Percentiles rank a stretch among this genome's conserved stretches.
These are phyloP conservation scores for Apiotrichum gamsii DNA, from an alignment of 1,284 basidiomycete genomes.

Conservation along the genomic window DNA sequence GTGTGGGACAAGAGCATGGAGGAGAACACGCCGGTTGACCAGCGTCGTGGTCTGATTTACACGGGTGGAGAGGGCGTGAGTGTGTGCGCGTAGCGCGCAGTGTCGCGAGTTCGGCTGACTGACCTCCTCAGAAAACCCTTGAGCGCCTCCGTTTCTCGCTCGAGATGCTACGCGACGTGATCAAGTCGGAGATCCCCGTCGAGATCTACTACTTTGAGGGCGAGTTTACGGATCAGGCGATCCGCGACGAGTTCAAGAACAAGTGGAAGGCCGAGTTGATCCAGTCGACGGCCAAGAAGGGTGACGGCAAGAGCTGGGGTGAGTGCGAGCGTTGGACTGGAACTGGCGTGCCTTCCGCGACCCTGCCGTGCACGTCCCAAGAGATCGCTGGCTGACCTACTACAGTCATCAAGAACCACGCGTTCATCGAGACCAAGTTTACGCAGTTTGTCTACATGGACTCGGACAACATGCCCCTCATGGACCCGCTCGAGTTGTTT, in stretches of 20 bases:
- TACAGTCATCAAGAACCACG: conserved; percentile 42
- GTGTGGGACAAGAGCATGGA: conserved; percentile 41
- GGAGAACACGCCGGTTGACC: conserved; percentile 21
- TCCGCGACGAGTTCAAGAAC: conserved; percentile 30
- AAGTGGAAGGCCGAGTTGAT: conserved; percentile 30
- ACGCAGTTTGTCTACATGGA: conserved; percentile 46
- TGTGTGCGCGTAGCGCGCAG: no score
- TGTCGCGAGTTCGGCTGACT: neutral
- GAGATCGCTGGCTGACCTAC: neutral
- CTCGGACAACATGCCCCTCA: conserved; percentile 49
- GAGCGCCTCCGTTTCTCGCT: conserved; percentile 41
- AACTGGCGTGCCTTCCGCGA: no score
- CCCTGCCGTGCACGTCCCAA: no score
- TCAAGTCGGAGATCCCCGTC: conserved; percentile 45
- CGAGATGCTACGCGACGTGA: conserved; percentile 44
- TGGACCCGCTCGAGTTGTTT: conserved; percentile 48
- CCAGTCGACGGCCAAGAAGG: conserved; percentile 16
- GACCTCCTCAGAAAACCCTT: conserved; percentile 38
- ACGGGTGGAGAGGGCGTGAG: conserved; percentile 47
- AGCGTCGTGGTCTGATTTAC: conserved; percentile 46
- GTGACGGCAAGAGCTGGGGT: conserved; percentile 36
- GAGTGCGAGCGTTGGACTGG: conserved; percentile 13
- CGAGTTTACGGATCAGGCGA: conserved; percentile 40
- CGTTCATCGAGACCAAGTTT: conserved; percentile 41
- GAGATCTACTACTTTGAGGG: conserved; percentile 49